Percentiles rank a stretch among this genome's conserved stretches.
Evolutionary conservation across 176 grass and related monocot species (phyloP).

Genomic region (Eragrostis curvula): DNA sequence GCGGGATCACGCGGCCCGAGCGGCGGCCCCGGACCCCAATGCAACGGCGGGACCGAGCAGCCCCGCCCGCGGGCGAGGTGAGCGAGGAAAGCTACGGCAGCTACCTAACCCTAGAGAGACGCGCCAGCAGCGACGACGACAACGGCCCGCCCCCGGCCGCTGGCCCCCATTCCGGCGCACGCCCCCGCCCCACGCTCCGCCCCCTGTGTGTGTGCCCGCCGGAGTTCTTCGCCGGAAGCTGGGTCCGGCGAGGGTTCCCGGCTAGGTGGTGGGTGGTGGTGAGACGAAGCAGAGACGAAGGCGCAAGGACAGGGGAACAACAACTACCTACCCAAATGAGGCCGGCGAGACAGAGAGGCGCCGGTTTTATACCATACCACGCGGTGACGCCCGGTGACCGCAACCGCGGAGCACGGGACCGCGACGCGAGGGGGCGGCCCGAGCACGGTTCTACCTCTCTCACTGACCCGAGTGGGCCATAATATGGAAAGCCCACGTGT

Average conservation of each 20-base stretch:
- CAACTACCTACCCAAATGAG: conserved; percentile 27
- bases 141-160: background rate
- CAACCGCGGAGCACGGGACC: conserved; percentile 59
- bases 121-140: conserved; percentile 31
- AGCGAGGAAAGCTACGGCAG: conserved; percentile 33
- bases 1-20: conserved; percentile 35
- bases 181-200: conserved; percentile 27
- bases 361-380: background rate
- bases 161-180: conserved; percentile 27
- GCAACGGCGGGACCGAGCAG: conserved; percentile 29
- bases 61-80: conserved; percentile 13
- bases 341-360: background rate
- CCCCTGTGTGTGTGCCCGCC: conserved; percentile 37
- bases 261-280: conserved; percentile 41
- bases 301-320: conserved; percentile 12
- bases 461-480: background rate
- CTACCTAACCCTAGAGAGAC: conserved; percentile 58
- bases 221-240: conserved; percentile 48
- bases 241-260: conserved; percentile 41
- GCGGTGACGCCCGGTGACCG: conserved; percentile 43
- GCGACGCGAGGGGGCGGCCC: background rate
- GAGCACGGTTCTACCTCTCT: background rate
- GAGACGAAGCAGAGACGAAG: conserved; percentile 44
- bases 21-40: conserved; percentile 35
- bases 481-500: background rate